Evolutionary conservation across 2,329 filamentous ascomycete species (phyloP), one percentile per base, ranked within the genome.

Genomic region (Alternaria burnsii): DNA sequence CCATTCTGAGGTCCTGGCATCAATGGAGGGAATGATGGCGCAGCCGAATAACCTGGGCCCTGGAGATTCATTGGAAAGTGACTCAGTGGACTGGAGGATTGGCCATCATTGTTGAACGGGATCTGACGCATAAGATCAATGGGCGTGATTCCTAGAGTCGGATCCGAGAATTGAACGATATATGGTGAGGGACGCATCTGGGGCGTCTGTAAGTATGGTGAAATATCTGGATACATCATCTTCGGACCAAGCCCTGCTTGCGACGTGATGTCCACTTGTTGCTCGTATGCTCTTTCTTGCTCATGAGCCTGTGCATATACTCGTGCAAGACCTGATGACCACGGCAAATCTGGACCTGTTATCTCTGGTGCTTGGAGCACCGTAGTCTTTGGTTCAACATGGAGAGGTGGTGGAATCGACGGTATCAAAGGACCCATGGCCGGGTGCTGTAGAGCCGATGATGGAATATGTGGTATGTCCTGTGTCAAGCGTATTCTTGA

Each of bases 181-280:
- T 55, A 38, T n/a, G 51, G 59, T 9, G 52, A 52, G 12, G 42
- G 36, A 24, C 12, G 47, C 20, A 51, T 47, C 16, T 52, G 59
- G 10, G 41, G 30, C 32, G 46, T 55, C 1, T 52, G 47, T 18
- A 32, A n/a, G 16, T 32, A 8, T 20, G 38, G 38, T 12, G 18
- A 4, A n/a, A 32, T 18, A 32, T 53, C 18, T 14, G 51, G 26
- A 22, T n/a, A 14, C 5, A 38, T 12, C 20, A 24, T 50, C 11
- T 50, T 36, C 20, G 32, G 20, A 26, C 14, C n/a, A 20, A 26
- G n/a, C 1, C 32, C 32, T 50, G 20, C 30, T 24, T n/a, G 32
- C 20, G 32, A 50, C 14, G 22, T 38, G 20, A 12, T 14, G 9
- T 36, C 20, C 32, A 14, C 20, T 50, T 26, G 14, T 26, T 11